These are phyloP conservation scores for Elaphomyces granulatus DNA, from an alignment of 495 filamentous ascomycete genomes.

Conservation along the genomic window DNA sequence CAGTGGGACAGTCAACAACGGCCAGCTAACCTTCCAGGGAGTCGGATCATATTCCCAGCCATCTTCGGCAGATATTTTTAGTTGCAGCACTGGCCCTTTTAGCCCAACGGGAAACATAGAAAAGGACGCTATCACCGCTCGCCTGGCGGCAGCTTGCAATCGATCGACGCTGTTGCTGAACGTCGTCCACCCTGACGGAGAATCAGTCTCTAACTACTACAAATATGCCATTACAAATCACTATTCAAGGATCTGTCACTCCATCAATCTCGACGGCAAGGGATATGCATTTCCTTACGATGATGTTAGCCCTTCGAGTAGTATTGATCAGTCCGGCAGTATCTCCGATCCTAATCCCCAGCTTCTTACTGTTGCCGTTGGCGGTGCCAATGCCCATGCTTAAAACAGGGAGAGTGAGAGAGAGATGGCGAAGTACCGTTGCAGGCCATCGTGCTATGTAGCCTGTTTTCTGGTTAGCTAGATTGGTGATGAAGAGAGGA, in stretches of 20 bases:
- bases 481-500: no score
- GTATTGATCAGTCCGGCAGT: conserved; percentile 46
- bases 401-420: no score
- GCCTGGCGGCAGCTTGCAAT: conserved; percentile 55
- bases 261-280: conserved; percentile 40
- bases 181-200: conserved; percentile 35
- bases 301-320: conserved; percentile 47
- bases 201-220: conserved; percentile 37
- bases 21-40: conserved; percentile 33
- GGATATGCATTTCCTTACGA: conserved; percentile 75
- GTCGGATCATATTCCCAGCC: conserved; percentile 42
- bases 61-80: conserved; percentile 49
- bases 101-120: conserved; percentile 31
- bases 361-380: conserved; percentile 47
- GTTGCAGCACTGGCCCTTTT: conserved; percentile 58
- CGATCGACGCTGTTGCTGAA: conserved; percentile 44
- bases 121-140: conserved; percentile 42
- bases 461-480: no score
- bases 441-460: no score
- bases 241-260: conserved; percentile 54
- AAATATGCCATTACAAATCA: conserved; percentile 48
- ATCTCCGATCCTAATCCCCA: conserved; percentile 42
- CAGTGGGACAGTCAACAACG: conserved; percentile 35
- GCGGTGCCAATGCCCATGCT: conserved; percentile 25
- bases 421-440: no score